A percentile compares a stretch with the other conserved stretches of the same genome.
Conservation (phyloP, 148 eudicot genomes). For the Heliamphora exappendiculata region DNA sequence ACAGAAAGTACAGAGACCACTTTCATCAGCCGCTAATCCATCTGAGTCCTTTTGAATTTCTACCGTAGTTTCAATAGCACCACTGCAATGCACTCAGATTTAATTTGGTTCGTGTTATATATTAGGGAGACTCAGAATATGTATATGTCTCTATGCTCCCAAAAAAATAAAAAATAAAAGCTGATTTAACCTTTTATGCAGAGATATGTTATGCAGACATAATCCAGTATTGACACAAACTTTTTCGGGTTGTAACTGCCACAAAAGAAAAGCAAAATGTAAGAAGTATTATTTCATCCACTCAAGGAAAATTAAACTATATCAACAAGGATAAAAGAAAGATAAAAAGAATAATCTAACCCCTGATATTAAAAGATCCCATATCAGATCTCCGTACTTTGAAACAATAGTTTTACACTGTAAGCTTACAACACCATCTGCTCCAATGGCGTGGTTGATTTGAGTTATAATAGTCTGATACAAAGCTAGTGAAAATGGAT, state of each 20-base stretch:
- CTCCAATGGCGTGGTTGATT: conserved; percentile 57
- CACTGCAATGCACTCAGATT: conserved; percentile 6
- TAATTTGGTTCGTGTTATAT: conserved; percentile 6
- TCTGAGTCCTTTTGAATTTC: not conserved
- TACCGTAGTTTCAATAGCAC: conserved; percentile 1
- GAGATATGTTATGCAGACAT: conserved; percentile 15
- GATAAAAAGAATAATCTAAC: conserved; percentile 16
- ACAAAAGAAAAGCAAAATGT: not conserved
- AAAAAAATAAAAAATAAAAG: not conserved
- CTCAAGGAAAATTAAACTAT: not conserved
- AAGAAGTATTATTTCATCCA: not conserved
- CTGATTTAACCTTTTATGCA: conserved; percentile 14
- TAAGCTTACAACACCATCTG: conserved; percentile 49
- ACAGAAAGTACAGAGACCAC: conserved; percentile 27
- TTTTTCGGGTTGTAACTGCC: conserved; percentile 28
- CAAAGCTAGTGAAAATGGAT: not conserved
- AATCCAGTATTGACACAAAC: conserved; percentile 22
- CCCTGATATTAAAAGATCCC: conserved; percentile 47
- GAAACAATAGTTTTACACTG: conserved; percentile 49
- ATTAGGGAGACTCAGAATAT: not conserved
- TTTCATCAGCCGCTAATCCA: conserved; percentile 9
- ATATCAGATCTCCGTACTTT: conserved; percentile 35
- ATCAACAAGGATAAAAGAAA: not conserved
- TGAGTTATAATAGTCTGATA: conserved; percentile 37
- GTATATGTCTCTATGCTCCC: not conserved